A percentile compares a stretch with the other conserved stretches of the same genome.
Conservation (phyloP, 2,329 filamentous ascomycete genomes). For the Ploettnerulaceae sp. region DNA sequence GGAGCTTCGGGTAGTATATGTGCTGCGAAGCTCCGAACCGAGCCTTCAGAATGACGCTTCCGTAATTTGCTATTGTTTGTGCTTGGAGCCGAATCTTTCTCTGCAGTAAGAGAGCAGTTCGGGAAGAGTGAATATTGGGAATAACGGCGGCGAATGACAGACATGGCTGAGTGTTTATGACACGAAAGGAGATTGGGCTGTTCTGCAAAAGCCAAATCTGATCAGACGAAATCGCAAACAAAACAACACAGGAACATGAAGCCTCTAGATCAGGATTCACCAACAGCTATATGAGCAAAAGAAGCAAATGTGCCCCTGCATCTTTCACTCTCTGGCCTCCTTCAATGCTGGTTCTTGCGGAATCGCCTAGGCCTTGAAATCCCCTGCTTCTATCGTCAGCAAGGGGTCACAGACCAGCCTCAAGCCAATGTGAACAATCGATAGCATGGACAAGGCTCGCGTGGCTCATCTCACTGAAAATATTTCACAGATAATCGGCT, state of each 20-base stretch:
- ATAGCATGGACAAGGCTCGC: neutral
- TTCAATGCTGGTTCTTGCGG: conserved; percentile 1
- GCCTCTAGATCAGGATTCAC: conserved; percentile 8
- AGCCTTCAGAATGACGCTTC: conserved; percentile 2
- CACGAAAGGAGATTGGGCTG: too few species aligned
- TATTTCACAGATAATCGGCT: neutral
- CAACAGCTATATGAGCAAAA: conserved; percentile 7
- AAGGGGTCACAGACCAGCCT: neutral
- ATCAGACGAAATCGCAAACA: conserved; percentile 8
- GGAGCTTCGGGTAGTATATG: conserved; percentile 1
- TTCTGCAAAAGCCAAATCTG: conserved; percentile 3
- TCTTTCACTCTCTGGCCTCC: conserved; percentile 3
- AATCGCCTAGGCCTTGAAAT: neutral
- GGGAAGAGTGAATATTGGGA: conserved; percentile 21
- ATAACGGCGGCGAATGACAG: conserved; percentile 6
- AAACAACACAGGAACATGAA: conserved; percentile 14
- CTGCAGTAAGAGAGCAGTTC: conserved; percentile 11
- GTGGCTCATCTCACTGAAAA: neutral
- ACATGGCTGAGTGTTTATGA: conserved; percentile 7
- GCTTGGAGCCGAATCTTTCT: neutral
- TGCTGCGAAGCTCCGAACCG: conserved; percentile 1
- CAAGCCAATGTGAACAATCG: neutral
- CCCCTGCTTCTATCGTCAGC: conserved; percentile 3
- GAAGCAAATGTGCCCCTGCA: conserved; percentile 8
- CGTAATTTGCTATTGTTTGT: neutral